Evolutionary conservation across 805 yeast genomes (phyloP).

Genomic region (Sporopachydermia lactativora): DNA sequence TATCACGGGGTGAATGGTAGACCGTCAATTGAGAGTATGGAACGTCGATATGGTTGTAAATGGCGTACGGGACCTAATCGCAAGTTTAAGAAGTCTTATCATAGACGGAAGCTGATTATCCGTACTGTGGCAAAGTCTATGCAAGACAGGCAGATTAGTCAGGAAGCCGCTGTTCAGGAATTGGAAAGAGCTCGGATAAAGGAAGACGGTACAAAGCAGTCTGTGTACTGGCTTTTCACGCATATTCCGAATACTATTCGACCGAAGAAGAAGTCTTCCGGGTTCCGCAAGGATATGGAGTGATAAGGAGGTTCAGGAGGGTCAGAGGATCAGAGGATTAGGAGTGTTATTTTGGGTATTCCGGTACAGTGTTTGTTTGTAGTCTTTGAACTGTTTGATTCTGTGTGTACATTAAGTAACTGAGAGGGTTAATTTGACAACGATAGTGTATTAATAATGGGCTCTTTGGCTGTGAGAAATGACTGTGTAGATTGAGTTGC

Average conservation of each 20-base stretch:
- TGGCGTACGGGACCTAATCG: slow-evolving; percentile 17
- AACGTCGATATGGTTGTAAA: slow-evolving; percentile 13
- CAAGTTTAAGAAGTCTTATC: slow-evolving; percentile 15
- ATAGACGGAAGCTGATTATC: slow-evolving; percentile 15
- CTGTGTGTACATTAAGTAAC: too few relatives aligned
- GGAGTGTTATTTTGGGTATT: too few relatives aligned
- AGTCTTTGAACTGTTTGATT: too few relatives aligned
- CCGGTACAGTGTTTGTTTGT: too few relatives aligned
- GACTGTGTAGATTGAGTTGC: too few relatives aligned
- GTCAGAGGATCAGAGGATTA: too few relatives aligned
- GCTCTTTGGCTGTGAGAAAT: too few relatives aligned
- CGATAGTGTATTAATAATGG: too few relatives aligned
- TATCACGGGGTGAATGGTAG: slow-evolving; percentile 16
- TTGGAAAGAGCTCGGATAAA: slow-evolving; percentile 13
- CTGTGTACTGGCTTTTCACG: slow-evolving; percentile 20
- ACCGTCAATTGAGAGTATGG: slow-evolving; percentile 16
- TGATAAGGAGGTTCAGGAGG: too few relatives aligned
- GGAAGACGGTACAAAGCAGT: slow-evolving; percentile 15
- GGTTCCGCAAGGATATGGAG: background rate
- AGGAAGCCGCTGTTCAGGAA: slow-evolving; percentile 6
- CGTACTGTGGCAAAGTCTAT: slow-evolving; percentile 9
- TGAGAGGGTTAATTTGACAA: too few relatives aligned
- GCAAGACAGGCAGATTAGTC: slow-evolving; percentile 10
- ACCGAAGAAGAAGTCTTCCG: slow-evolving; percentile 1
- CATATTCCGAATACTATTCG: slow-evolving; percentile 12